Evolutionary conservation across 1,139 yeast species (phyloP).

Genomic region (Yamadazyma blattariae): DNA sequence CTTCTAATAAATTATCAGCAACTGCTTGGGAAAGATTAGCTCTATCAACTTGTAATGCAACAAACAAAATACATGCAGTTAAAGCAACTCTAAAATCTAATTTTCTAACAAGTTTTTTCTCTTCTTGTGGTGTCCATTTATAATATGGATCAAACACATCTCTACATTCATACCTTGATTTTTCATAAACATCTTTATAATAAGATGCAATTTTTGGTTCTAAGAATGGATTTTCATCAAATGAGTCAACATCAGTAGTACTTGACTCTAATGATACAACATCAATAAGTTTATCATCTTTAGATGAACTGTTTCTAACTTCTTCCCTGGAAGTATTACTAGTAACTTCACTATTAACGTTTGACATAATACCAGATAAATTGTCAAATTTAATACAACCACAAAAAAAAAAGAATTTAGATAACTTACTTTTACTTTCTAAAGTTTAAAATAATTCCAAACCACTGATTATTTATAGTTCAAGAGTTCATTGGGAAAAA

Average conservation of each 20-base stretch:
- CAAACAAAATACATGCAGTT: constrained; percentile 29
- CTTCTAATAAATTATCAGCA: constrained; percentile 26
- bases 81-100: constrained; percentile 30
- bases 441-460: no score
- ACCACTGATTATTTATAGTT: no score
- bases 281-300: constrained; percentile 3
- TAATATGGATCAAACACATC: constrained; percentile 32
- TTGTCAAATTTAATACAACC: no score
- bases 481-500: no score
- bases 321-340: neutral
- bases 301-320: neutral
- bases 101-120: constrained; percentile 24
- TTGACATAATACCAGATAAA: no score
- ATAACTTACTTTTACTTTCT: no score
- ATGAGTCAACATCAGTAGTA: constrained; percentile 3
- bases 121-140: constrained; percentile 36
- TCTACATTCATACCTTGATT: constrained; percentile 31
- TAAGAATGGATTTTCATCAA: constrained; percentile 20
- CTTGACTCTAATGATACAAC: constrained; percentile 1
- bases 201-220: constrained; percentile 29
- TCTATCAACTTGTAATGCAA: constrained; percentile 32
- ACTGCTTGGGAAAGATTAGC: constrained; percentile 28
- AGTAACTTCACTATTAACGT: no score
- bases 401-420: no score
- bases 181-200: constrained; percentile 28